phyloP scores from a whole-genome alignment of 2,329 filamentous ascomycete species.

The Aspergillus glaucus region DNA sequence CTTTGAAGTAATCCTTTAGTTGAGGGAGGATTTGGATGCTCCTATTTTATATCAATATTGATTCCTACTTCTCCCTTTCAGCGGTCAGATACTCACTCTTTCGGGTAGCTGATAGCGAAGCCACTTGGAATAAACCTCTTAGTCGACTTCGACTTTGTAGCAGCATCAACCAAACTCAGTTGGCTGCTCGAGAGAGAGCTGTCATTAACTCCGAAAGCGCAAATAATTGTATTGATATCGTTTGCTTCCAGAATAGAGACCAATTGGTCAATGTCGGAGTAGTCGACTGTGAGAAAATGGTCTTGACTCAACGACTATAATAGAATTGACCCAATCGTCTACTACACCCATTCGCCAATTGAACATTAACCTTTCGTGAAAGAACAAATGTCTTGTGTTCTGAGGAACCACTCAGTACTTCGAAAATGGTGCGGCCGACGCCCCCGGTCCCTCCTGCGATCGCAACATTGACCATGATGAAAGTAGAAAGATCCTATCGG shows the following conservation, averaged over 20 bases:
- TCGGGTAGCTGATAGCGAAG: slow-evolving; percentile 10
- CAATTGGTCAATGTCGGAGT: slow-evolving; percentile 18
- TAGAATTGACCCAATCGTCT: too few species aligned
- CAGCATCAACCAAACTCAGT: slow-evolving; percentile 16
- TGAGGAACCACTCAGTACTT: neutral
- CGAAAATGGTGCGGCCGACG: slow-evolving; percentile 5
- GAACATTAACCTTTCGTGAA: neutral
- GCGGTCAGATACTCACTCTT: slow-evolving; percentile 1
- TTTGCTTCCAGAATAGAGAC: slow-evolving; percentile 14
- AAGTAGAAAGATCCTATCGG: neutral
- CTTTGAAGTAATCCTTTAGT: slow-evolving; percentile 4
- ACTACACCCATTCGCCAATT: neutral
- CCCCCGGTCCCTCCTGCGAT: neutral
- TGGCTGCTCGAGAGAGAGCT: slow-evolving; percentile 5
- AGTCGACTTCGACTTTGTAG: slow-evolving; percentile 5
- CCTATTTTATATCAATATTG: neutral
- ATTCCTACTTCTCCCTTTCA: too few species aligned
- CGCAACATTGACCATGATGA: neutral
- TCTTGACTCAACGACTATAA: neutral
- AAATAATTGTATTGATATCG: slow-evolving; percentile 18
- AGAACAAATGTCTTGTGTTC: slow-evolving; percentile 4
- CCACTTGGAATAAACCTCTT: slow-evolving; percentile 16
- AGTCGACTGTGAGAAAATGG: slow-evolving; percentile 15
- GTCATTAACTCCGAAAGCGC: slow-evolving; percentile 7
- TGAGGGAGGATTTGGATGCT: neutral